A percentile compares a stretch with the other conserved stretches of the same genome.
Evolutionary conservation across 257 asterid genomes (phyloP).

Genomic region (Thymus mandschuricus): DNA sequence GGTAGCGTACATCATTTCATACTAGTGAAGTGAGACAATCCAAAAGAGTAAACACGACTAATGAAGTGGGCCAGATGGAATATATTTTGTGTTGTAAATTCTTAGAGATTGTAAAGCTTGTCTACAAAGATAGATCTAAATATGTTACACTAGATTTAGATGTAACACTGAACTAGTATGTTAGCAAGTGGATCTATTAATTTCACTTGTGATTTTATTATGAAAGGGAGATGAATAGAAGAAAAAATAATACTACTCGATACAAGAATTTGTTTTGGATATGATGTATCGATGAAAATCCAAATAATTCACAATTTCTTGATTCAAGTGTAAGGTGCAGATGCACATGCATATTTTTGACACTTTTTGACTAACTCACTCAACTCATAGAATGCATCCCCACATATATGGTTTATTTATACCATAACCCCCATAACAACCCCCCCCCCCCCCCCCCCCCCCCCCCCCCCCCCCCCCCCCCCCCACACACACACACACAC

Average conservation of each 20-base stretch:
- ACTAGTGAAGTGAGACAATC: too few species aligned
- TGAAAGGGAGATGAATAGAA: slow-evolving; percentile 7
- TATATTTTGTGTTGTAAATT: too few species aligned
- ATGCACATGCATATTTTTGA: slow-evolving; percentile 40
- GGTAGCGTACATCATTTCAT: too few species aligned
- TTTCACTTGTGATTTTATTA: neutral
- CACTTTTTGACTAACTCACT: slow-evolving; percentile 57
- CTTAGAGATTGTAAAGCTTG: too few species aligned
- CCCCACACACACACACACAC: too few species aligned
- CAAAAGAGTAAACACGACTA: too few species aligned
- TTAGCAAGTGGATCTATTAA: too few species aligned
- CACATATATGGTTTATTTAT: neutral
- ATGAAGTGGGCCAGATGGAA: too few species aligned
- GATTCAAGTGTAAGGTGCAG: slow-evolving; percentile 35
- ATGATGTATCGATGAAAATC: slow-evolving; percentile 7
- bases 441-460: neutral
- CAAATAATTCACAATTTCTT: slow-evolving; percentile 28
- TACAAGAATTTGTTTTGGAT: too few species aligned
- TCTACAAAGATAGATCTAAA: too few species aligned
- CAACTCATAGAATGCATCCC: slow-evolving; percentile 40
- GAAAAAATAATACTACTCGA: neutral
- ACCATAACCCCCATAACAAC: slow-evolving; percentile 40
- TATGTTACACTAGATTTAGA: too few species aligned
- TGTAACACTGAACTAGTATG: too few species aligned
- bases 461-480: neutral